Base-by-base conservation (phyloP, 2,329 filamentous ascomycete genomes). In the Alternaria ethzedia region DNA sequence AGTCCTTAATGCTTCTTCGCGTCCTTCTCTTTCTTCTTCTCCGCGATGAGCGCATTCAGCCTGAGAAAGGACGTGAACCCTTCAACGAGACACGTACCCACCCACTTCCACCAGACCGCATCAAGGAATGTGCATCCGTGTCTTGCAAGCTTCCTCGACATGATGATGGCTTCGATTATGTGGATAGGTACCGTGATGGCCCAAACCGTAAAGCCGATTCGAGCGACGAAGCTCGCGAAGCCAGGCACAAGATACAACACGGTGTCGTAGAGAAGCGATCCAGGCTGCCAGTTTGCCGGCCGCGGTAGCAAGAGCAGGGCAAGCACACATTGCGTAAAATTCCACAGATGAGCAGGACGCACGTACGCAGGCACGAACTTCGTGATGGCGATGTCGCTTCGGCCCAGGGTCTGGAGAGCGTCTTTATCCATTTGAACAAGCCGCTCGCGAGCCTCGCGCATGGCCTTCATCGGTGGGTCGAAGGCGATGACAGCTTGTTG, bases 381-480 rank as follows among this genome's bases (percentile, higher is more conserved):
- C 78, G 81, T 84, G 60, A 90, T 79, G 0, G 82, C 82, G 56
- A 89, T 83, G 60, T 86, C 83, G 62, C 84, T 86, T 43, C 91
- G 83, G 15, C 87, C 88, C 12, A 97, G 86, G 1, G 81, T 85
- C 30, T 81, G 70, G 32, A 91, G 85, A 25, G 86, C 85, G 11
- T 86, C 84, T 61, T 86, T 80, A 75, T 90, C 88, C 88, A 97
- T 91, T 55, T 89, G 88, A 52, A 96, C 88, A 44, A 95, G 83
- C 55, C 91, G 87, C 50, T 86, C 83, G 57, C 93, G 89, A 10
- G 89, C 86, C 62, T 97, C 92, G 36, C 83, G 80, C 79, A 89
- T 89, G 36, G 85, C 84, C n/a, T 81, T 79, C 82, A 97, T 86
- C 0, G 92, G 88, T 10, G 94, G 94, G 1, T 85, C 77, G 69